Evolutionary conservation across 169 alveolate species (phyloP).

Genomic region (Cryptosporidium canis): DNA sequence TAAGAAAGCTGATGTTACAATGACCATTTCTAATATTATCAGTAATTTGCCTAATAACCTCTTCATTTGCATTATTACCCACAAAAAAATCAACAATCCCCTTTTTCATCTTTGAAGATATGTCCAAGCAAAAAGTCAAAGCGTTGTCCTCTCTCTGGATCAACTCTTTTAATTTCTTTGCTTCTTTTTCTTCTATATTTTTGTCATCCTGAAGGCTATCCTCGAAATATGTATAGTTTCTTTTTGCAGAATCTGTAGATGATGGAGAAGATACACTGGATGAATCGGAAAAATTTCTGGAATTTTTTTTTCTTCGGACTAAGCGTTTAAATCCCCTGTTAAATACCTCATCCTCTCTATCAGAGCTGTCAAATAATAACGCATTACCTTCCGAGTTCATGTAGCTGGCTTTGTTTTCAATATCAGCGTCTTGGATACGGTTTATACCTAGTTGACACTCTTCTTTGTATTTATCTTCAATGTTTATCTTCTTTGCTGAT

Average conservation of each 20-base stretch:
- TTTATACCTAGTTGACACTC: neutral
- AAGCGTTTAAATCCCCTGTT: slow-evolving; percentile 28
- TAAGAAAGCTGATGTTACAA: slow-evolving; percentile 17
- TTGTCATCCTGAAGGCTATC: neutral
- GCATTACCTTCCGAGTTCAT: slow-evolving; percentile 6
- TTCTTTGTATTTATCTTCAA: neutral
- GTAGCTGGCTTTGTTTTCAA: slow-evolving; percentile 2
- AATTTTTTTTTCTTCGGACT: slow-evolving; percentile 23
- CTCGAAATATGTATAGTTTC: neutral
- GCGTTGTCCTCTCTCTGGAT: slow-evolving; percentile 45
- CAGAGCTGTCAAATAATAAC: neutral
- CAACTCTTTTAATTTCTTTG: neutral
- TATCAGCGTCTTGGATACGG: neutral
- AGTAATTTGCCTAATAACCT: neutral
- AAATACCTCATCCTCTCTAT: slow-evolving; percentile 42
- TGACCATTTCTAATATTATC: slow-evolving; percentile 49
- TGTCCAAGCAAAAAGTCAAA: slow-evolving; percentile 12
- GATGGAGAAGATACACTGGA: slow-evolving; percentile 10
- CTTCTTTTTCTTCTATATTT: slow-evolving; percentile 11
- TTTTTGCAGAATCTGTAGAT: neutral
- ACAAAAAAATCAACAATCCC: slow-evolving; percentile 58
- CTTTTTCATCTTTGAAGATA: slow-evolving; percentile 44
- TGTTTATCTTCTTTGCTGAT: neutral
- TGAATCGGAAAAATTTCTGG: slow-evolving; percentile 36
- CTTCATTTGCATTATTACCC: neutral